Evolutionary conservation across 345 rosid species (phyloP).

Genomic region (Passiflora organensis): DNA sequence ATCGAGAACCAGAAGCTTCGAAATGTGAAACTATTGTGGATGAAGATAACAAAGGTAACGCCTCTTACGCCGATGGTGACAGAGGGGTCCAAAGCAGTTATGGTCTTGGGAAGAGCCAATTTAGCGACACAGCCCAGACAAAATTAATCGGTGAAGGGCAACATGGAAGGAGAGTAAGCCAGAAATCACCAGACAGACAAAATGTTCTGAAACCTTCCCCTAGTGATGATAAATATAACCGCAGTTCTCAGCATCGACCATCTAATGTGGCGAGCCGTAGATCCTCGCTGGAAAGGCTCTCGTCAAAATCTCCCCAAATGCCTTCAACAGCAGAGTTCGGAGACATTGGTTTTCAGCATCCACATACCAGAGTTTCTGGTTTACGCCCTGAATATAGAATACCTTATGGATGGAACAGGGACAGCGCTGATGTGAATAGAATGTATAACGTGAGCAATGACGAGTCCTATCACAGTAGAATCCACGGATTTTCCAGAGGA

Average conservation of each 20-base stretch:
- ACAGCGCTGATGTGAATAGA: conserved; percentile 30
- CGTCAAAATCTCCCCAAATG: conserved; percentile 8
- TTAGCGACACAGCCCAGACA: conserved; percentile 26
- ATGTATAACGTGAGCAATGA: conserved; percentile 10
- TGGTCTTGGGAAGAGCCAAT: conserved; percentile 21
- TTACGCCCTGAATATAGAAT: conserved; percentile 21
- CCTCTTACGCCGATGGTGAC: conserved; percentile 7
- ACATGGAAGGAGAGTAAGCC: conserved; percentile 21
- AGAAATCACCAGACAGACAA: conserved; percentile 24
- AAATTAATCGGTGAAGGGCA: conserved; percentile 20
- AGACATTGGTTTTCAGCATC: conserved; percentile 5
- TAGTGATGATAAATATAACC: conserved; percentile 18
- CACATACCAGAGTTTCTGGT: not conserved
- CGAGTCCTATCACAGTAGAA: conserved; percentile 21
- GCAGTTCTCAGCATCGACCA: conserved; percentile 9
- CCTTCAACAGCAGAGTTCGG: not conserved
- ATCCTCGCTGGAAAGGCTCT: conserved; percentile 19
- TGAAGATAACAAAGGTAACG: conserved; percentile 12
- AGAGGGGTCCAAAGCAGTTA: conserved; percentile 23
- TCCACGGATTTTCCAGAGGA: conserved; percentile 21
- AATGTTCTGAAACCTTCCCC: conserved; percentile 27
- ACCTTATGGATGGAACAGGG: conserved; percentile 21
- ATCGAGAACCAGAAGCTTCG: conserved; percentile 25
- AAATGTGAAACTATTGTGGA: not conserved
- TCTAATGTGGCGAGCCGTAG: conserved; percentile 17